phyloP scores from a whole-genome alignment of 139 green algal species.

The Yamagishiella unicocca region DNA sequence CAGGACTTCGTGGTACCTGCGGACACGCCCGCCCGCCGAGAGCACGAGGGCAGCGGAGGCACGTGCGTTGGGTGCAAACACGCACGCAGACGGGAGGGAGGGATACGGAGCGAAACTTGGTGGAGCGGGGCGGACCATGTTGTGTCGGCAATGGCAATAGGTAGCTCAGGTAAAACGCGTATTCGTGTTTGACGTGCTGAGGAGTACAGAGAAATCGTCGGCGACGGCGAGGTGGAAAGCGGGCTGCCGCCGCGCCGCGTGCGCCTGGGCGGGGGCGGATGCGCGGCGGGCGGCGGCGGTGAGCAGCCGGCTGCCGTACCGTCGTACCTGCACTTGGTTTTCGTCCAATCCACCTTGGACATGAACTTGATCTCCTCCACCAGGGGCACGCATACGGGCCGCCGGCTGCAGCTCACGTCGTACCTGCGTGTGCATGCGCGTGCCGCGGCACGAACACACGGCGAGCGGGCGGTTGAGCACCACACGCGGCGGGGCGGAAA shows the following conservation, averaged over 20 bases:
- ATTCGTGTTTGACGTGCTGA: too few species aligned
- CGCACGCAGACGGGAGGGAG: not conserved
- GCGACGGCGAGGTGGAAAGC: too few species aligned
- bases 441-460: not conserved
- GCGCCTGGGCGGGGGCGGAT: not conserved
- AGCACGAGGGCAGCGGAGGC: not conserved
- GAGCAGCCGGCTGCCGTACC: not conserved
- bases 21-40: too few species aligned
- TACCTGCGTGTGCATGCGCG: conserved; percentile 40
- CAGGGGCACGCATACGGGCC: conserved; percentile 43
- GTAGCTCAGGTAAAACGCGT: too few species aligned
- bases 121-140: too few species aligned
- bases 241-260: too few species aligned
- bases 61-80: not conserved
- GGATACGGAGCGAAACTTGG: not conserved
- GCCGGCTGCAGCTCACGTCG: conserved; percentile 16
- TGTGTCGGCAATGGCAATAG: too few species aligned
- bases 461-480: not conserved
- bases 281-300: too few species aligned
- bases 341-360: not conserved
- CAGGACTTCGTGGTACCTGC: conserved; percentile 41
- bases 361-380: conserved; percentile 48
- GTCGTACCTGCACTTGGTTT: conserved; percentile 23
- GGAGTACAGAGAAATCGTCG: too few species aligned
- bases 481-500: not conserved